Evolutionary conservation across 495 filamentous ascomycete species (phyloP).

Genomic region (Penicillium mononematosum): DNA sequence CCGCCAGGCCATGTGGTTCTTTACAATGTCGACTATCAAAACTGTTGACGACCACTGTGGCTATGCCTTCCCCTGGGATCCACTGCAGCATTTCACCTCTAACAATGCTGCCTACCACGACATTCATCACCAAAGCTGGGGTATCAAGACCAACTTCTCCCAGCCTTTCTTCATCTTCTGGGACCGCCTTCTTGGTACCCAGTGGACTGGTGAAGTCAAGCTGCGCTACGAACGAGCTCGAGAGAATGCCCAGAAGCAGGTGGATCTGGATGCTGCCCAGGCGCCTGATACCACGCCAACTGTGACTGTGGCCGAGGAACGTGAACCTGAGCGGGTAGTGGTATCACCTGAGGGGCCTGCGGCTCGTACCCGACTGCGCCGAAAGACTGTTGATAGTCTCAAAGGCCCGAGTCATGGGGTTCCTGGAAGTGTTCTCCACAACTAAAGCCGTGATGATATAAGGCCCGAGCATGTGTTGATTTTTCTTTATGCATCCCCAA

Average conservation of each 20-base stretch:
- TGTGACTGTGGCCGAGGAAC: conserved; percentile 14
- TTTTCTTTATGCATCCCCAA: conserved; percentile 20
- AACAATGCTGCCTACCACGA: conserved; percentile 97
- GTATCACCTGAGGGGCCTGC: conserved; percentile 34
- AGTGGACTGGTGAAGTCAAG: conserved; percentile 47
- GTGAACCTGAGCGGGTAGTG: conserved; percentile 24
- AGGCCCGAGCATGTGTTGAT: conserved; percentile 13
- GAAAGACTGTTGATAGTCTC: conserved; percentile 44
- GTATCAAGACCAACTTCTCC: conserved; percentile 69
- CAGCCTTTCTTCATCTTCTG: conserved; percentile 55
- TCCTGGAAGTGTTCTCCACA: conserved; percentile 43
- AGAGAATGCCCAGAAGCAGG: conserved; percentile 41
- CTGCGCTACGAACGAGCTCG: conserved; percentile 47
- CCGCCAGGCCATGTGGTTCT: conserved; percentile 82
- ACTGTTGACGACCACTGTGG: conserved; percentile 98
- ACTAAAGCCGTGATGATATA: conserved; percentile 21
- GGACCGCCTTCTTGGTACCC: conserved; percentile 49
- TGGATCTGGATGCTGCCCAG: conserved; percentile 32
- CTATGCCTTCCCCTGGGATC: conserved; percentile 92
- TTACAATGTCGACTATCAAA: conserved; percentile 82
- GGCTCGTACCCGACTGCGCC: conserved; percentile 37
- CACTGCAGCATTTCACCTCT: conserved; percentile 81
- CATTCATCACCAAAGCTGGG: conserved; percentile 98
- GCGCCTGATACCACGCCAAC: conserved; percentile 14
- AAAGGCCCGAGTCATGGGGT: conserved; percentile 44